phyloP scores from a whole-genome alignment of 2,329 filamentous ascomycete species.

The Apiospora aurea region DNA sequence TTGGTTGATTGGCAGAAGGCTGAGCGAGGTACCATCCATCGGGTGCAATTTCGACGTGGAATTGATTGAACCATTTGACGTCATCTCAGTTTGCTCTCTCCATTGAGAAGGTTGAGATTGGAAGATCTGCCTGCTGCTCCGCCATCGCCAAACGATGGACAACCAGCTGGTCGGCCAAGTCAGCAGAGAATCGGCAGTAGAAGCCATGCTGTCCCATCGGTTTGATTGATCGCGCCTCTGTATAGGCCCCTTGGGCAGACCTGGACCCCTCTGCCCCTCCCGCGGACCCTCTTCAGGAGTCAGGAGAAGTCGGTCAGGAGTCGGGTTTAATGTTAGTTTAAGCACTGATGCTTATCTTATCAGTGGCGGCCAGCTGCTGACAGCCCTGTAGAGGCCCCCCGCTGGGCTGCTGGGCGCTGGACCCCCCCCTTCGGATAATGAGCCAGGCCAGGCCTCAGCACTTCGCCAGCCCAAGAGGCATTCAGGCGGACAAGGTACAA shows the following conservation, averaged over 20 bases:
- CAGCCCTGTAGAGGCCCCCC: not conserved
- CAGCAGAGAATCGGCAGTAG: not conserved
- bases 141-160: not conserved
- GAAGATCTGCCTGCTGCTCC: not conserved
- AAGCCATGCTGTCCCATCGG: not conserved
- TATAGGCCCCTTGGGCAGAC: not conserved
- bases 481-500: constrained; percentile 13
- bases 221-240: constrained; percentile 7
- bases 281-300: not conserved
- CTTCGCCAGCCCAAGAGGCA: not conserved
- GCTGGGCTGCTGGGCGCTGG: not conserved
- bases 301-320: constrained; percentile 21
- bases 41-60: not conserved
- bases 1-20: not conserved
- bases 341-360: constrained; percentile 1
- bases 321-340: not conserved
- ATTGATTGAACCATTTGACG: constrained; percentile 9
- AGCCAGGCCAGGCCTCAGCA: not conserved
- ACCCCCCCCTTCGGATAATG: constrained; percentile 13
- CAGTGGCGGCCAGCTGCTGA: constrained; percentile 19
- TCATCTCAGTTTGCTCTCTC: not conserved
- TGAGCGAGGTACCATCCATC: not conserved
- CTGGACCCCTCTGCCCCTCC: not conserved
- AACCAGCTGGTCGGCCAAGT: not conserved
- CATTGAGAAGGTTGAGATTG: constrained; percentile 4